These are phyloP conservation scores for Hypoxylon sp. DNA, from an alignment of 2,329 filamentous ascomycete genomes.

Conservation along the genomic window DNA sequence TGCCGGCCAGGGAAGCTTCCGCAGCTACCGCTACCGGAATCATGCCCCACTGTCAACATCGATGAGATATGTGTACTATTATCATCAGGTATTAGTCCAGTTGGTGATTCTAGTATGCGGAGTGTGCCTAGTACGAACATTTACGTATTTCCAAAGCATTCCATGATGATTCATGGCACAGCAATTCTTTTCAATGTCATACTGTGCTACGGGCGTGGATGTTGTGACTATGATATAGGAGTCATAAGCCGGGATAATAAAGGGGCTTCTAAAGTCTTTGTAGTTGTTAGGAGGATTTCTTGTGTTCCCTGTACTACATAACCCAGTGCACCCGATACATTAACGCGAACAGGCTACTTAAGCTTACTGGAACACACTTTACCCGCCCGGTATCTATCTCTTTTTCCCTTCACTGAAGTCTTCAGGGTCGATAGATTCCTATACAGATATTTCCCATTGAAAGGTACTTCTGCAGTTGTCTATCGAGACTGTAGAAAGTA, in stretches of 20 bases:
- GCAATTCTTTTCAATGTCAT: not conserved
- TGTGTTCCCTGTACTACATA: not conserved
- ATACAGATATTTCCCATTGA: too few relatives aligned
- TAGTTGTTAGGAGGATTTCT: not conserved
- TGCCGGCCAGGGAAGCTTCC: not conserved
- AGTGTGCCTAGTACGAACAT: not conserved
- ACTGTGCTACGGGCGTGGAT: not conserved
- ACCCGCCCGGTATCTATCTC: not conserved
- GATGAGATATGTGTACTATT: not conserved
- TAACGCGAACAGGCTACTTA: not conserved
- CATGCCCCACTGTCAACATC: not conserved
- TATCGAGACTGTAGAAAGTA: too few relatives aligned
- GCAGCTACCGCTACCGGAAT: not conserved
- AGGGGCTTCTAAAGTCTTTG: not conserved
- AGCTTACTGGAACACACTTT: too few relatives aligned
- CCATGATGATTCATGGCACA: not conserved
- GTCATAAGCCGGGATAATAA: not conserved
- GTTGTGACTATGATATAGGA: not conserved
- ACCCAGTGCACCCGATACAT: not conserved
- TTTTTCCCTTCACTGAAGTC: too few relatives aligned
- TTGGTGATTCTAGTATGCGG: not conserved
- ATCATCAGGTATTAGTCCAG: not conserved
- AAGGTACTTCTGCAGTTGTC: too few relatives aligned
- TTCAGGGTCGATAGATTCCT: too few relatives aligned
- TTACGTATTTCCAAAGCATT: not conserved